phyloP scores from a whole-genome alignment of 2,329 filamentous ascomycete genomes.

The Triangularia verruculosa region DNA sequence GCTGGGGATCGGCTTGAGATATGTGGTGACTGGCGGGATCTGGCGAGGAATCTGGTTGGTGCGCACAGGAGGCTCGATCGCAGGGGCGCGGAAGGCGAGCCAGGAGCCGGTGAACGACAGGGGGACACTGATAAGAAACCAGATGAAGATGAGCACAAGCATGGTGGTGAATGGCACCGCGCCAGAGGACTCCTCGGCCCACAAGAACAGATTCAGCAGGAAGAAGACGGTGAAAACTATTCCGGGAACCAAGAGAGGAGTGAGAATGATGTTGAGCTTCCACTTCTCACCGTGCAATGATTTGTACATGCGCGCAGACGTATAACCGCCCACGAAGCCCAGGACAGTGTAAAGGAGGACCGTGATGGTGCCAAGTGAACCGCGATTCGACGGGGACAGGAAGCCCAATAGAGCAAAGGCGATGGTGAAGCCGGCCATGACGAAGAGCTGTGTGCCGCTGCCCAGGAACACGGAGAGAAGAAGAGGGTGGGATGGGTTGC shows the following conservation, averaged over 20 bases:
- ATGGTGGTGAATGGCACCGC: slow-evolving; percentile 97
- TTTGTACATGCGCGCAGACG: slow-evolving; percentile 90
- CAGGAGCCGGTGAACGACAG: slow-evolving; percentile 87
- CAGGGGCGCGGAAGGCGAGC: slow-evolving; percentile 78
- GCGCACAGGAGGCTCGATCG: slow-evolving; percentile 76
- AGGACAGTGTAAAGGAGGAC: slow-evolving; percentile 91
- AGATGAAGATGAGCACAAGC: slow-evolving; percentile 88
- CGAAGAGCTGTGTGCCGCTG: slow-evolving; percentile 93
- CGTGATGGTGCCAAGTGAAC: slow-evolving; percentile 88
- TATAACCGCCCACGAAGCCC: slow-evolving; percentile 87
- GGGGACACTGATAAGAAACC: slow-evolving; percentile 95
- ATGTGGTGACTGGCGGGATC: slow-evolving; percentile 80
- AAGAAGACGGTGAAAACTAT: slow-evolving; percentile 89
- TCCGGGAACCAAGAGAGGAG: slow-evolving; percentile 79
- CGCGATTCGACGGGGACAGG: slow-evolving; percentile 91
- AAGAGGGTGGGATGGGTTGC: slow-evolving; percentile 77
- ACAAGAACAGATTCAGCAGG: slow-evolving; percentile 92
- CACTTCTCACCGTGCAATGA: slow-evolving; percentile 86
- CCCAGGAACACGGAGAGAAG: slow-evolving; percentile 84
- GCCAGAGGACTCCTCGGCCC: slow-evolving; percentile 87
- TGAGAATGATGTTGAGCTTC: slow-evolving; percentile 90
- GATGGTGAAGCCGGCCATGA: slow-evolving; percentile 95
- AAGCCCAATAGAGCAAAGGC: slow-evolving; percentile 91
- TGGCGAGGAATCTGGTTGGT: slow-evolving; percentile 98
- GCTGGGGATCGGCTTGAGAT: slow-evolving; percentile 81